Conservation (phyloP, 2,329 filamentous ascomycete species). For the Nigrograna mackinnonii region DNA sequence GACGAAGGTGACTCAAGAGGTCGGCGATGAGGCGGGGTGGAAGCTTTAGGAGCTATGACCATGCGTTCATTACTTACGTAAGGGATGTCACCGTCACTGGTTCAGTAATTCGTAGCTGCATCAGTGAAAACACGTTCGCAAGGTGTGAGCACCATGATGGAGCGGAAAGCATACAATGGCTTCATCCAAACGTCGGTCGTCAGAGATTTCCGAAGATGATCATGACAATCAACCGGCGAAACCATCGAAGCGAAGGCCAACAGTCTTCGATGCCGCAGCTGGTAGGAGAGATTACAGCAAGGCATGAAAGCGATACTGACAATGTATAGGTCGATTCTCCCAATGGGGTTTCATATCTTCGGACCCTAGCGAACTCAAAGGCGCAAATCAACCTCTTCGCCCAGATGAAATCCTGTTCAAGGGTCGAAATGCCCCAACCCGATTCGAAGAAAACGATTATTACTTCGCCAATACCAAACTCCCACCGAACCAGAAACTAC, state of each 20-base stretch:
- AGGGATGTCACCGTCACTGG: too few relatives aligned
- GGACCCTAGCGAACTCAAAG: conserved; percentile 33
- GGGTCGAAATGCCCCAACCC: conserved; percentile 63
- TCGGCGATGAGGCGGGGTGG: conserved; percentile 1
- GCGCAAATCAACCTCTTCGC: conserved; percentile 50
- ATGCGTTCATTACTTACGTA: conserved; percentile 11
- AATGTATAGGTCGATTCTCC: conserved; percentile 48
- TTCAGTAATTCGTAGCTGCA: too few relatives aligned
- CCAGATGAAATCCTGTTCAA: conserved; percentile 76
- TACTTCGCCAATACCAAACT: conserved; percentile 68
- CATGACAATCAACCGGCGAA: conserved; percentile 7
- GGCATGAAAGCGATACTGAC: conserved; percentile 2
- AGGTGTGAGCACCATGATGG: too few relatives aligned
- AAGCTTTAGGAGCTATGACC: background rate
- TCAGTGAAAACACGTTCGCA: too few relatives aligned
- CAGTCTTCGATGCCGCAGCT: conserved; percentile 74
- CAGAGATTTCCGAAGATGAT: conserved; percentile 16
- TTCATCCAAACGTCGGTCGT: conserved; percentile 11
- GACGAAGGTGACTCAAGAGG: conserved; percentile 9
- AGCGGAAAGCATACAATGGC: too few relatives aligned
- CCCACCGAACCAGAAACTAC: conserved; percentile 58
- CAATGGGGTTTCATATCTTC: conserved; percentile 46
- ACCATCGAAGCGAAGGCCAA: conserved; percentile 48
- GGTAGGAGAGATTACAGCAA: conserved; percentile 46
- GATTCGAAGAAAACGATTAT: conserved; percentile 72